Conservation (phyloP, 2,329 filamentous ascomycete species). For the Colletotrichum tabaci region DNA sequence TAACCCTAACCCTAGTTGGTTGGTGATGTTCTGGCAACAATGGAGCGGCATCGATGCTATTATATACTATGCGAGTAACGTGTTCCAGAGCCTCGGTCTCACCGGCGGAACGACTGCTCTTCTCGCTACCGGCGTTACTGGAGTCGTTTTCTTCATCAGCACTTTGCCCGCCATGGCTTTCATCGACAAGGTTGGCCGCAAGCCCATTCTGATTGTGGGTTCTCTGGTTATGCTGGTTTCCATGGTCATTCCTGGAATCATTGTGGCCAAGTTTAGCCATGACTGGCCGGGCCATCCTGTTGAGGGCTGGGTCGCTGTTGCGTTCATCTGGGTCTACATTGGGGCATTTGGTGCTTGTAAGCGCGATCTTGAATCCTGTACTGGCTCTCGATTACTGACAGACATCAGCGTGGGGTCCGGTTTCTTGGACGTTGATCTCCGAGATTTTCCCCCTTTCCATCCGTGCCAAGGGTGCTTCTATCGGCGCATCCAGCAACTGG, state of each 20-base stretch:
- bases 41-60: slow-evolving; percentile 54
- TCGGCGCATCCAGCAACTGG: slow-evolving; percentile 61
- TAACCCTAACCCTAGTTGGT: slow-evolving; percentile 50
- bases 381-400: neutral
- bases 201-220: slow-evolving; percentile 56
- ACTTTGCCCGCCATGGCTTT: slow-evolving; percentile 53
- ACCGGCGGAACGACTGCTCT: slow-evolving; percentile 71
- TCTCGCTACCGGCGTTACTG: slow-evolving; percentile 74
- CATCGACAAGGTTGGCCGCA: slow-evolving; percentile 59
- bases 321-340: slow-evolving; percentile 51
- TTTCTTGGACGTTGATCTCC: slow-evolving; percentile 53
- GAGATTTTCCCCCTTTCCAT: slow-evolving; percentile 58
- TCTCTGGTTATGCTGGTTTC: slow-evolving; percentile 56
- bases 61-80: slow-evolving; percentile 66
- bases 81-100: slow-evolving; percentile 76
- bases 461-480: slow-evolving; percentile 57
- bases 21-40: slow-evolving; percentile 65
- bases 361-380: neutral
- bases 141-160: slow-evolving; percentile 63
- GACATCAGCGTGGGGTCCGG: slow-evolving; percentile 49
- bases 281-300: slow-evolving; percentile 54
- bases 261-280: slow-evolving; percentile 55
- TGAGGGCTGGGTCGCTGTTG: slow-evolving; percentile 57
- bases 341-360: slow-evolving; percentile 24
- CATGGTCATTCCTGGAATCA: slow-evolving; percentile 58